A percentile compares a stretch with the other conserved stretches of the same genome.
These are phyloP conservation scores for Monosporozyma aerobia DNA, from an alignment of 805 yeast species.

Conservation along the genomic window DNA sequence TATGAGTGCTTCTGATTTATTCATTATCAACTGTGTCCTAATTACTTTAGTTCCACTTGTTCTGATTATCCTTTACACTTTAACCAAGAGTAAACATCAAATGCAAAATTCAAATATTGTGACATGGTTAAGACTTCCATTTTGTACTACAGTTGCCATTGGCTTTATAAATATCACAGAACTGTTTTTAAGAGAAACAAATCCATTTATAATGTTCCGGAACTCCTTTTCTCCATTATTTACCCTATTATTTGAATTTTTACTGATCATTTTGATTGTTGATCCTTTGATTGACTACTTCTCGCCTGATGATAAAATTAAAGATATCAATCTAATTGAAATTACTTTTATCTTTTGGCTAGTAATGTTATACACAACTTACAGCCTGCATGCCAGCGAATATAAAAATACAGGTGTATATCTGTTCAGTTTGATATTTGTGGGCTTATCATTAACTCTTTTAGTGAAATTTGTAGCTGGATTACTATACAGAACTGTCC, in stretches of 20 bases:
- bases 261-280: slow-evolving; percentile 47
- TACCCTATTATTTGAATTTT: slow-evolving; percentile 37
- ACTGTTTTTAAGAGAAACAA: slow-evolving; percentile 33
- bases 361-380: slow-evolving; percentile 41
- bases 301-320: slow-evolving; percentile 43
- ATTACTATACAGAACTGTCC: slow-evolving; percentile 1
- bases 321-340: slow-evolving; percentile 48
- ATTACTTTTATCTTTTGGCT: slow-evolving; percentile 51
- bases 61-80: slow-evolving; percentile 38
- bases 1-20: slow-evolving; percentile 42
- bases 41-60: slow-evolving; percentile 49
- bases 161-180: slow-evolving; percentile 31
- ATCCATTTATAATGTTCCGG: slow-evolving; percentile 45
- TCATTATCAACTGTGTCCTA: slow-evolving; percentile 43
- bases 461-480: slow-evolving; percentile 1
- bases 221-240: slow-evolving; percentile 42
- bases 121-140: slow-evolving; percentile 48
- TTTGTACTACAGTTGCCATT: slow-evolving; percentile 42
- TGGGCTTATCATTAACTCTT: slow-evolving; percentile 8
- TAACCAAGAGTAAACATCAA: slow-evolving; percentile 38
- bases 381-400: slow-evolving; percentile 37
- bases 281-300: slow-evolving; percentile 34
- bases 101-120: slow-evolving; percentile 37
- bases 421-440: slow-evolving; percentile 37
- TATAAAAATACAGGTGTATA: slow-evolving; percentile 44